A percentile compares a stretch with the other conserved stretches of the same genome.
Conservation (phyloP, 352 stramenopile genomes). For the Phytophthora pseudosyringae region DNA sequence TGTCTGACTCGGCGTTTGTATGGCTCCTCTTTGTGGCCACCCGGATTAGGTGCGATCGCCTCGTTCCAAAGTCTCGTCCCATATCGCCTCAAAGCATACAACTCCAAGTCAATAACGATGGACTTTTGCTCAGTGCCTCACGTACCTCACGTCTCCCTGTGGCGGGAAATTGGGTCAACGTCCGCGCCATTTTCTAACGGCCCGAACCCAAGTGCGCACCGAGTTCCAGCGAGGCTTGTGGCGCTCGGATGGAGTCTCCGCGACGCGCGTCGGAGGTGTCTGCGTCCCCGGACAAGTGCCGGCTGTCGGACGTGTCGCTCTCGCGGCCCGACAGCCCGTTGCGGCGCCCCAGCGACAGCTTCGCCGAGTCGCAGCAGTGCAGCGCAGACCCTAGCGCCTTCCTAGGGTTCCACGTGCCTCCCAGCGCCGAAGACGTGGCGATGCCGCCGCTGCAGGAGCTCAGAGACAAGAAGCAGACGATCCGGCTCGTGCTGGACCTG, state of each 20-base stretch:
- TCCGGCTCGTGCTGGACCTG: conserved; percentile 48
- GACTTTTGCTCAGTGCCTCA: too few species aligned
- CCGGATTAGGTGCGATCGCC: too few species aligned
- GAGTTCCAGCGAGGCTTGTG: not conserved
- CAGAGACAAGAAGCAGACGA: conserved; percentile 15
- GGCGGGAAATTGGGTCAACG: too few species aligned
- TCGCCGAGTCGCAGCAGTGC: conserved; percentile 57
- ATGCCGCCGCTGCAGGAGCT: not conserved
- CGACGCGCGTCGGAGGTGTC: not conserved
- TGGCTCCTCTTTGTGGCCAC: too few species aligned
- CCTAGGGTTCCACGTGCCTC: conserved; percentile 38
- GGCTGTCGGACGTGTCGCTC: conserved; percentile 33
- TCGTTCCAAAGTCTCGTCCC: too few species aligned
- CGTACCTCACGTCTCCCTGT: too few species aligned
- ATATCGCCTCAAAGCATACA: too few species aligned
- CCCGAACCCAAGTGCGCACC: too few species aligned
- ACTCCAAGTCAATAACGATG: too few species aligned
- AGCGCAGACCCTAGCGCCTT: conserved; percentile 72
- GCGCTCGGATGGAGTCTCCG: conserved; percentile 16
- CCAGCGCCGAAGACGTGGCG: conserved; percentile 17
- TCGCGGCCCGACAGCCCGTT: conserved; percentile 24
- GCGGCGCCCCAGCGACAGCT: conserved; percentile 41
- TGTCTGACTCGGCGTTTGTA: not conserved
- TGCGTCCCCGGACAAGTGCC: conserved; percentile 28
- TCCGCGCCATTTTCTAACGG: too few species aligned